Evolutionary conservation across 2,329 filamentous ascomycete species (phyloP), one percentile per base, ranked within the genome.

Genomic region (Coniosporium tulheliwenetii): DNA sequence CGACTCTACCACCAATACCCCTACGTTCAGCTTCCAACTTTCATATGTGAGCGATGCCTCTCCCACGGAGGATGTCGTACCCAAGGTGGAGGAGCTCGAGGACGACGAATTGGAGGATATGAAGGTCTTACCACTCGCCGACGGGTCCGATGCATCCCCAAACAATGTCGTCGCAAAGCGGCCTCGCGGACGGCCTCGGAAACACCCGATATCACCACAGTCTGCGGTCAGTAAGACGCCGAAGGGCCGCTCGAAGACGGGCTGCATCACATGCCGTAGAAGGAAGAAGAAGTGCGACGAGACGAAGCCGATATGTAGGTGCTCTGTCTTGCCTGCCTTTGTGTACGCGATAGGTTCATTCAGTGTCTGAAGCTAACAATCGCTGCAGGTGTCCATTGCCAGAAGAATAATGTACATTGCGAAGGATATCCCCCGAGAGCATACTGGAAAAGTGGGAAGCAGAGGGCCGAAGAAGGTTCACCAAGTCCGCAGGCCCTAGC

Each of bases 371-470:
- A 38, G 30, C 55, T 62, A 45, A 61, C 40, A 41, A 48, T 43
- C 38, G 43, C 38, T 8, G 7, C 45, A 85, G 81, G 83, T 51
- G 70, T 85, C 59, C 93, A 93, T 52, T 94, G 86, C 54, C 81
- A 91, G 62, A 94, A 93, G 69, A 94, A 93, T 57, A 85, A 85
- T 8, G 84, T 93, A 10, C 76, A 87, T 10, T 94, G 86, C 55
- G 85, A 93, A 61, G 86, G 86, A 10, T 94, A 93, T 54, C 83
- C 84, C 39, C 81, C 85, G 45, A 85, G 85, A 56, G 81, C 84
- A 43, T 73, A 85, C 40, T 94, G 86, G 86, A 85, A 79, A 58
- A 87, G 84, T 53, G 85, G 85, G 26, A 85, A 76, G 55, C 81
- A 89, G 58, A 80, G 71, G 54, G 71, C 75, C 30, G 78, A 81